Conservation (phyloP, 768 basidiomycete genomes). For the Phanerochaete carnosa region DNA sequence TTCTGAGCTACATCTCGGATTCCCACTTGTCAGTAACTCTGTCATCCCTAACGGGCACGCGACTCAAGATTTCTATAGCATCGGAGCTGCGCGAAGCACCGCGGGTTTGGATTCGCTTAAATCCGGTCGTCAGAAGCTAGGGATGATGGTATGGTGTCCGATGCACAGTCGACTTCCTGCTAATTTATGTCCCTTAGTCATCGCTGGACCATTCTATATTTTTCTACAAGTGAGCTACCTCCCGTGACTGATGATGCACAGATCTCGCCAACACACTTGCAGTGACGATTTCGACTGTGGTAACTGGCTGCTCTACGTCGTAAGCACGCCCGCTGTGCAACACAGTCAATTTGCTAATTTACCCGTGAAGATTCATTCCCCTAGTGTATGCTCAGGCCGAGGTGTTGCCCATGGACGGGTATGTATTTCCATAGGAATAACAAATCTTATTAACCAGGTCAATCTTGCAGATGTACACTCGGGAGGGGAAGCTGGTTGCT, state of each 20-base stretch:
- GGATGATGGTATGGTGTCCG: conserved; percentile 61
- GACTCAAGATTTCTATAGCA: conserved; percentile 36
- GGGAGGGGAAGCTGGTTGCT: conserved; percentile 63
- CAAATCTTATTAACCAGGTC: neutral
- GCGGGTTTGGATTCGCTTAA: conserved; percentile 42
- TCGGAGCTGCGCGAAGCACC: conserved; percentile 49
- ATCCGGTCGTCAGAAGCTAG: conserved; percentile 45
- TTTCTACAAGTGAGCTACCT: conserved; percentile 62
- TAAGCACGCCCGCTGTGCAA: conserved; percentile 29
- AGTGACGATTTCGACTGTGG: conserved; percentile 76
- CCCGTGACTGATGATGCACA: neutral
- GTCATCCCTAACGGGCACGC: neutral
- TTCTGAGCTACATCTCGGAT: conserved; percentile 78
- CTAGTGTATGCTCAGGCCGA: conserved; percentile 61
- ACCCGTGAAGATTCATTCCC: conserved; percentile 53
- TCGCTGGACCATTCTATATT: conserved; percentile 78
- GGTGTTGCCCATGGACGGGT: conserved; percentile 72
- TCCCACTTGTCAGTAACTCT: conserved; percentile 61
- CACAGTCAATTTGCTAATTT: conserved; percentile 6
- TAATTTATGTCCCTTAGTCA: conserved; percentile 38
- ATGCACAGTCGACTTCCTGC: neutral
- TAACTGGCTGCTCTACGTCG: conserved; percentile 79
- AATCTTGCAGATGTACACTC: conserved; percentile 62
- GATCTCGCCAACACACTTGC: conserved; percentile 1
- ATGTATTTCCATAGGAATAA: conserved; percentile 20